These are phyloP conservation scores for Chaetomium fimeti DNA, from an alignment of 495 filamentous ascomycete species.

Conservation along the genomic window DNA sequence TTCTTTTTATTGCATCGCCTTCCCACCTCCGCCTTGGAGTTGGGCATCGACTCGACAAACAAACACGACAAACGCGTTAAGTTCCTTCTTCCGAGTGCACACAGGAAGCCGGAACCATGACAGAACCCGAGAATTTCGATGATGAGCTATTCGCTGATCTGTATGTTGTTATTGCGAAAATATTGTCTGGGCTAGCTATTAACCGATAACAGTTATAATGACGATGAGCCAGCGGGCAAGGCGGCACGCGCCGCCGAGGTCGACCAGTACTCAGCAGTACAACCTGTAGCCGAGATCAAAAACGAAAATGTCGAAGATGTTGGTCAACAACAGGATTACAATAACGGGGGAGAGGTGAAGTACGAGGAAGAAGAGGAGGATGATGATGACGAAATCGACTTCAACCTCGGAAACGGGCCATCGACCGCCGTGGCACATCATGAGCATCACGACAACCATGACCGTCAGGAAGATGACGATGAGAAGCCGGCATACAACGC, in stretches of 20 bases:
- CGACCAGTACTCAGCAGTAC: slow-evolving; percentile 35
- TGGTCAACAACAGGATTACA: slow-evolving; percentile 25
- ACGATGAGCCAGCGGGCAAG: slow-evolving; percentile 62
- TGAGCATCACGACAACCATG: slow-evolving; percentile 35
- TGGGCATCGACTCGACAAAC: background rate
- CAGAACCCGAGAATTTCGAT: slow-evolving; percentile 85
- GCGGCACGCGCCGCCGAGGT: slow-evolving; percentile 39
- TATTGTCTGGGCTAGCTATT: background rate
- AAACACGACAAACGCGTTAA: background rate
- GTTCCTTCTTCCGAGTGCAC: background rate
- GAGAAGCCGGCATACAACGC: slow-evolving; percentile 33
- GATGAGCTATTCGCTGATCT: slow-evolving; percentile 98
- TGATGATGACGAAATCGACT: slow-evolving; percentile 66
- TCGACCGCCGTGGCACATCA: slow-evolving; percentile 38
- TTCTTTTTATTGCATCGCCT: background rate
- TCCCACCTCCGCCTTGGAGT: background rate
- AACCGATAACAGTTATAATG: slow-evolving; percentile 69
- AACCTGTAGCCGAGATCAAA: slow-evolving; percentile 36
- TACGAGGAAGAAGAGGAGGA: slow-evolving; percentile 62
- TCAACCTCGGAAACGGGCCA: slow-evolving; percentile 52
- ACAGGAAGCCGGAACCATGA: slow-evolving; percentile 53
- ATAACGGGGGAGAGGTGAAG: slow-evolving; percentile 46
- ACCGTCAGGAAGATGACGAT: slow-evolving; percentile 24
- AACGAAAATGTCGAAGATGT: slow-evolving; percentile 53
- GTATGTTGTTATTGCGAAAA: slow-evolving; percentile 54